phyloP scores from a whole-genome alignment of 2,329 filamentous ascomycete species.

The Cytospora piceicola region DNA sequence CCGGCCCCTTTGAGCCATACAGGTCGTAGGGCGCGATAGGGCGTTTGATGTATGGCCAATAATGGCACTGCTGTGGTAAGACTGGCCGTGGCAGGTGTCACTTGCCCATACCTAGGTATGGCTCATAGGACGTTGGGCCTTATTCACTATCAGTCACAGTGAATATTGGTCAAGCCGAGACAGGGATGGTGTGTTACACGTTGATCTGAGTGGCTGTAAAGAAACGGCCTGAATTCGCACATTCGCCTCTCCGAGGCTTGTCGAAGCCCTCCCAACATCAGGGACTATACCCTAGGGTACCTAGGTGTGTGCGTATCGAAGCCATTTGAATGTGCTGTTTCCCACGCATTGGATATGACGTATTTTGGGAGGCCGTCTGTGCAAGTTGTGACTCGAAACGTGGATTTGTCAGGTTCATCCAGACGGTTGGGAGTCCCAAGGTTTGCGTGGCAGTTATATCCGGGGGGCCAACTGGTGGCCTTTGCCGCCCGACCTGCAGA shows the following conservation, averaged over 20 bases:
- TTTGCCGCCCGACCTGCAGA: conserved; percentile 21
- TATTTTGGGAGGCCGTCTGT: conserved; percentile 14
- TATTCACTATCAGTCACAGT: neutral
- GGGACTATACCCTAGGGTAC: too few relatives aligned
- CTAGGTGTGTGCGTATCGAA: conserved; percentile 17
- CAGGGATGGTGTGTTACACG: conserved; percentile 11
- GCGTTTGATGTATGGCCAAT: neutral
- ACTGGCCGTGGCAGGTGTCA: neutral
- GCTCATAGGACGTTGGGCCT: neutral
- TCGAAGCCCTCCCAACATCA: neutral
- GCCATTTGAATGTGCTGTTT: neutral
- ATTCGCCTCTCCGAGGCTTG: neutral
- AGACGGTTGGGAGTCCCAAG: conserved; percentile 1
- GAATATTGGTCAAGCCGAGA: conserved; percentile 10
- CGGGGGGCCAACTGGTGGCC: conserved; percentile 14
- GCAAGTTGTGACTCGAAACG: conserved; percentile 7
- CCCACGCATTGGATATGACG: conserved; percentile 13
- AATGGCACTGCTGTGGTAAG: neutral
- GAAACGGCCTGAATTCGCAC: neutral
- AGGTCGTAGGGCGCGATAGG: neutral
- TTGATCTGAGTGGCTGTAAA: conserved; percentile 12
- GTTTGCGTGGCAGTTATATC: conserved; percentile 12
- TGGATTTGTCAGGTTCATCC: conserved; percentile 14
- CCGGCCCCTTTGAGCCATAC: neutral
- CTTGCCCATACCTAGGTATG: neutral